These are phyloP conservation scores for Anthracocystis panici-leucophaei DNA, from an alignment of 1,284 basidiomycete genomes.

Conservation along the genomic window DNA sequence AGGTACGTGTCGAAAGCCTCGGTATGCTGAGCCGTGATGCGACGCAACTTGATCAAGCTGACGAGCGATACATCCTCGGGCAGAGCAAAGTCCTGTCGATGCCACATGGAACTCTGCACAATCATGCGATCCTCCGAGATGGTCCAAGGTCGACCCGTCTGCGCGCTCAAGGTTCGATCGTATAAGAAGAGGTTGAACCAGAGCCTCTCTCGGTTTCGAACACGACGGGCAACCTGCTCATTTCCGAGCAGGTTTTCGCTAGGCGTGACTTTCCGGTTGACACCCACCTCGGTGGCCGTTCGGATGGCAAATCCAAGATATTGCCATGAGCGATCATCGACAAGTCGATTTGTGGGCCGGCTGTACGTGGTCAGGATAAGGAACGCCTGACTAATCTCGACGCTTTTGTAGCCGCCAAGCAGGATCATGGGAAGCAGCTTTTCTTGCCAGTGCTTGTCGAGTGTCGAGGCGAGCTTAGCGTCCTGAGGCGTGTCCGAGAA, in stretches of 20 bases:
- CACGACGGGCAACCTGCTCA: constrained; percentile 58
- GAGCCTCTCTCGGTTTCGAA: constrained; percentile 57
- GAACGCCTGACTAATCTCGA: constrained; percentile 63
- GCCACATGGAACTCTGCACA: constrained; percentile 57
- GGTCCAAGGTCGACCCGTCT: constrained; percentile 61
- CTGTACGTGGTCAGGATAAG: constrained; percentile 58
- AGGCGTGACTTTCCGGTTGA: constrained; percentile 56
- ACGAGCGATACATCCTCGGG: constrained; percentile 59
- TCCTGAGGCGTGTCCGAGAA: constrained; percentile 53
- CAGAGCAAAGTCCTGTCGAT: constrained; percentile 60
- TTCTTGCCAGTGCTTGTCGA: constrained; percentile 58
- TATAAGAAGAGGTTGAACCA: constrained; percentile 62
- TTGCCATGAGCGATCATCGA: constrained; percentile 65
- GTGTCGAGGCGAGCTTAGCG: constrained; percentile 51
- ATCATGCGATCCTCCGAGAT: constrained; percentile 57
- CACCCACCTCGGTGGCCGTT: constrained; percentile 62
- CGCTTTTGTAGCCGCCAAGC: constrained; percentile 61
- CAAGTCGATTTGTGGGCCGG: constrained; percentile 56
- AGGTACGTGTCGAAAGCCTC: constrained; percentile 54
- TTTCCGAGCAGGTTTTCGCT: constrained; percentile 48
- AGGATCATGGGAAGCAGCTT: constrained; percentile 59
- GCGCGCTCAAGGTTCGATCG: constrained; percentile 58
- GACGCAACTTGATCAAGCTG: constrained; percentile 57
- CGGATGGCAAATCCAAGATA: constrained; percentile 63
- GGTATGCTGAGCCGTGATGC: constrained; percentile 52